Percentiles rank a stretch among this genome's conserved stretches.
Conservation (phyloP, 2,329 filamentous ascomycete species). For the Cladosporium sp. region DNA sequence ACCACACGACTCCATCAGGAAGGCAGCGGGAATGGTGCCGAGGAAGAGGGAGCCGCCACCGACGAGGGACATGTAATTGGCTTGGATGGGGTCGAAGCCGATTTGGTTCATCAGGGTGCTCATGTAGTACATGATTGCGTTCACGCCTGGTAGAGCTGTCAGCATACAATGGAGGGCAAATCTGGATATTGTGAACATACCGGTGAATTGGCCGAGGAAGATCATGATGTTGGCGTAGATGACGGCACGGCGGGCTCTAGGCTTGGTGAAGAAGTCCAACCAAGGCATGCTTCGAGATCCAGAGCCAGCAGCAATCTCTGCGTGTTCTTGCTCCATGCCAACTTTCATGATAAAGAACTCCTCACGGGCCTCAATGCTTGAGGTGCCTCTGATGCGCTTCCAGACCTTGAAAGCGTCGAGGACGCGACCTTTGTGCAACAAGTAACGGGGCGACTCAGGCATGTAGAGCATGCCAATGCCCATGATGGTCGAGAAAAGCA, state of each 20-base stretch:
- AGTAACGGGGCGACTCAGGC: constrained; percentile 61
- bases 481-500: constrained; percentile 62
- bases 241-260: constrained; percentile 59
- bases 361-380: constrained; percentile 52
- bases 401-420: constrained; percentile 62
- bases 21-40: constrained; percentile 28
- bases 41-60: constrained; percentile 58
- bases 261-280: constrained; percentile 68
- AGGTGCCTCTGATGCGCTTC: constrained; percentile 63
- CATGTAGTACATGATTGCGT: constrained; percentile 57
- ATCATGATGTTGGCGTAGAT: constrained; percentile 66
- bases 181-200: constrained; percentile 48
- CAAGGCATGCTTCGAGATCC: constrained; percentile 56
- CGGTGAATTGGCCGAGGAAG: constrained; percentile 63
- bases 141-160: constrained; percentile 2
- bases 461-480: constrained; percentile 58
- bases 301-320: constrained; percentile 45
- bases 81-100: constrained; percentile 55
- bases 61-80: constrained; percentile 65
- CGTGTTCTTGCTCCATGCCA: constrained; percentile 49
- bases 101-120: constrained; percentile 57
- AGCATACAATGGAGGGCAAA: not conserved
- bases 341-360: constrained; percentile 71
- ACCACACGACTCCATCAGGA: constrained; percentile 67
- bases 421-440: constrained; percentile 60